Evolutionary conservation across 2,329 filamentous ascomycete genomes (phyloP).

Genomic region (Hortaea werneckii): DNA sequence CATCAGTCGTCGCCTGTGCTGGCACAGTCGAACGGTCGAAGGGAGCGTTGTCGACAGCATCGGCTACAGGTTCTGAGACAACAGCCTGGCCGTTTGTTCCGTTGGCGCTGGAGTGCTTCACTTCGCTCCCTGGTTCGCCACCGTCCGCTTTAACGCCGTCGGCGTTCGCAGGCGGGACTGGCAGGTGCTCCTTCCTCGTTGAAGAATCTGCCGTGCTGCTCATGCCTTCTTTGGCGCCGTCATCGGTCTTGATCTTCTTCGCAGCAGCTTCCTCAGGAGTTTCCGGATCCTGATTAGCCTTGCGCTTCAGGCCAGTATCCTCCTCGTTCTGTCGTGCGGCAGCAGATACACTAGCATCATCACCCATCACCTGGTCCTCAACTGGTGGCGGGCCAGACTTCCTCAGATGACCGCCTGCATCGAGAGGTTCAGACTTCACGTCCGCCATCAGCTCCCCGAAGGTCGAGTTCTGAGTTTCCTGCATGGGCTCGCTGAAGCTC

Average conservation of each 20-base stretch:
- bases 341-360: slow-evolving; percentile 3
- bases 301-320: slow-evolving; percentile 26
- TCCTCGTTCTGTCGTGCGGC: slow-evolving; percentile 10
- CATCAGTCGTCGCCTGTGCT: neutral
- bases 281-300: slow-evolving; percentile 29
- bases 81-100: slow-evolving; percentile 1
- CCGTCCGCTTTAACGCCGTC: slow-evolving; percentile 11
- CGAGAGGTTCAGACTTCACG: slow-evolving; percentile 17
- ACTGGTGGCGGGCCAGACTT: neutral
- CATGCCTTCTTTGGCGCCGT: slow-evolving; percentile 2
- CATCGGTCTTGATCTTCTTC: slow-evolving; percentile 21
- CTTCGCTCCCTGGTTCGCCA: slow-evolving; percentile 6
- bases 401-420: slow-evolving; percentile 10
- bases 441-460: slow-evolving; percentile 33
- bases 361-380: neutral
- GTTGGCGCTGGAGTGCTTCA: slow-evolving; percentile 3
- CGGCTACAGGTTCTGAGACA: slow-evolving; percentile 10
- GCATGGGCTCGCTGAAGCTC: slow-evolving; percentile 16
- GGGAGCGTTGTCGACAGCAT: slow-evolving; percentile 15
- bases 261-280: slow-evolving; percentile 25
- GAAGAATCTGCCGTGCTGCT: slow-evolving; percentile 11
- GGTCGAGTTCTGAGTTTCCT: slow-evolving; percentile 12
- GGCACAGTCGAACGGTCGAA: slow-evolving; percentile 15
- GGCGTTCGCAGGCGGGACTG: slow-evolving; percentile 11
- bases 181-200: slow-evolving; percentile 12